Conservation (phyloP, 2,329 filamentous ascomycete genomes). For the Ciborinia camelliae region DNA sequence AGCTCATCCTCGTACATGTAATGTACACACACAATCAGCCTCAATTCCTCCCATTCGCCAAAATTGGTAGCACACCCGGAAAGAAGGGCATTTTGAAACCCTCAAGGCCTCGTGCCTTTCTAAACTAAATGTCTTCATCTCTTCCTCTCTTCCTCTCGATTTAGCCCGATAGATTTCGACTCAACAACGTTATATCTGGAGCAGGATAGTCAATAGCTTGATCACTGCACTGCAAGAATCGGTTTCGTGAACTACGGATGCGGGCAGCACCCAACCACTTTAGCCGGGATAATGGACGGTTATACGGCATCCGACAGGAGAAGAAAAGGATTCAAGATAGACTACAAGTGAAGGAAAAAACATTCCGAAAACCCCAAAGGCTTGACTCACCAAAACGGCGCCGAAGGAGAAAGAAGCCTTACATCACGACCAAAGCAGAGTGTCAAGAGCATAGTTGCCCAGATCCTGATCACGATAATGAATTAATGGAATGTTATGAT, state of each 20-base stretch:
- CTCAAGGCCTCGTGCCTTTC: not conserved
- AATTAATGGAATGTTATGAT: not conserved
- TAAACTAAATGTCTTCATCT: not conserved
- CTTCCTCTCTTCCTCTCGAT: no score
- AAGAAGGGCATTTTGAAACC: not conserved
- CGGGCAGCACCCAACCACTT: no score
- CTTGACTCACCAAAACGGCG: not conserved
- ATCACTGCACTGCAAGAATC: no score
- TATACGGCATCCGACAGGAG: not conserved
- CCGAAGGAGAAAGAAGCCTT: not conserved
- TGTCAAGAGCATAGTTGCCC: not conserved
- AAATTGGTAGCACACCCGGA: not conserved
- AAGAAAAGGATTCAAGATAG: not conserved
- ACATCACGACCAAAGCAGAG: not conserved
- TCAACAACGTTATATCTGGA: not conserved
- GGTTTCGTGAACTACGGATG: not conserved
- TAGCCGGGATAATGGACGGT: not conserved
- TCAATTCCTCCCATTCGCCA: not conserved
- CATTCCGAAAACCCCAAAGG: not conserved
- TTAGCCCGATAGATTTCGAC: not conserved
- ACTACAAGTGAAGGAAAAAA: not conserved
- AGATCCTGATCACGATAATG: not conserved
- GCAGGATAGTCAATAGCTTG: not conserved
- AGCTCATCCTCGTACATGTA: not conserved
- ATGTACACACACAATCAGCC: conserved; percentile 4